Conservation (phyloP, 805 yeast genomes). For the Nadsonia fulvescens region DNA sequence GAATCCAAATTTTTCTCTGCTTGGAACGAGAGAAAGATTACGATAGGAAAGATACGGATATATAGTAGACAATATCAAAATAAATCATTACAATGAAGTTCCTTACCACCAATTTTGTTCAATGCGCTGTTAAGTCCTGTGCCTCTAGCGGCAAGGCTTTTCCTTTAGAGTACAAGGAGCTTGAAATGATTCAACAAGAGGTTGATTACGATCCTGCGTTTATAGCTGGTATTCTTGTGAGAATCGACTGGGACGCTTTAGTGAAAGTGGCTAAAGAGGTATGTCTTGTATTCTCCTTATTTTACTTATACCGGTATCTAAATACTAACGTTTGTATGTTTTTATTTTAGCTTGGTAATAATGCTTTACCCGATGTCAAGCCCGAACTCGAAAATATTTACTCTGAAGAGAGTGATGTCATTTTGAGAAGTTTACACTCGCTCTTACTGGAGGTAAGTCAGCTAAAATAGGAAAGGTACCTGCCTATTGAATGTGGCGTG, state of each 20-base stretch:
- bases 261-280: constrained; percentile 57
- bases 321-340: background rate
- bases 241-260: constrained; percentile 81
- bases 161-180: constrained; percentile 55
- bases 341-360: constrained; percentile 32
- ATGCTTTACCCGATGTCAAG: constrained; percentile 20
- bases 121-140: constrained; percentile 76
- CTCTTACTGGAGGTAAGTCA: constrained; percentile 48
- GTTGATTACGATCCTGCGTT: constrained; percentile 72
- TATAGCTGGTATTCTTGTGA: constrained; percentile 51
- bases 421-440: constrained; percentile 60
- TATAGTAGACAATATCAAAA: no score
- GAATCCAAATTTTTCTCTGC: no score
- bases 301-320: constrained; percentile 3
- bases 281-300: constrained; percentile 14
- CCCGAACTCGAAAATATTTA: constrained; percentile 30
- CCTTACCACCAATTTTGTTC: constrained; percentile 89
- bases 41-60: no score
- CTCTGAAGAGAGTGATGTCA: constrained; percentile 25
- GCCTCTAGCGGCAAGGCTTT: constrained; percentile 57
- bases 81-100: constrained; percentile 54
- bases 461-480: no score
- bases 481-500: no score
- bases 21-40: no score
- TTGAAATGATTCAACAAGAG: constrained; percentile 60